Conservation (phyloP, 768 basidiomycete genomes). For the Termitomyces heimii region DNA sequence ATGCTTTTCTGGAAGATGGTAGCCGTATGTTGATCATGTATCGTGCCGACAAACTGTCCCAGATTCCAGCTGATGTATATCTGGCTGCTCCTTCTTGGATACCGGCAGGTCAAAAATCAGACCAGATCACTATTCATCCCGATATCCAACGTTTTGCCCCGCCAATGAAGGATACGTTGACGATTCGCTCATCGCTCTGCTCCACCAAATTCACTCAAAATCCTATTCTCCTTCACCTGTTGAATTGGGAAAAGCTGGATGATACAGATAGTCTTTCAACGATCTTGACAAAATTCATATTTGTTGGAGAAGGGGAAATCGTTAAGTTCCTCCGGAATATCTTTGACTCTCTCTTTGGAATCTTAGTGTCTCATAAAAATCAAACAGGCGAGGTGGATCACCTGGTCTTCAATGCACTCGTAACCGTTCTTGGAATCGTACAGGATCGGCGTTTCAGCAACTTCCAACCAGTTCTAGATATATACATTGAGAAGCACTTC, state of each 20-base stretch:
- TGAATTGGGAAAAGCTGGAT: constrained; percentile 72
- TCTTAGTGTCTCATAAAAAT: constrained; percentile 72
- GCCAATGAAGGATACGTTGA: constrained; percentile 70
- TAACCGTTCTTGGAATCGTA: constrained; percentile 87
- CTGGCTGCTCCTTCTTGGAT: constrained; percentile 62
- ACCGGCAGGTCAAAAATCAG: constrained; percentile 47
- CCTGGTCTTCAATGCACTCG: constrained; percentile 84
- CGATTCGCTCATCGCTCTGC: constrained; percentile 84
- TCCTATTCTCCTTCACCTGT: constrained; percentile 68
- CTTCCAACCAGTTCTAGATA: constrained; percentile 89
- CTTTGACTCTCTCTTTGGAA: constrained; percentile 89
- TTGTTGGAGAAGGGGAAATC: constrained; percentile 91
- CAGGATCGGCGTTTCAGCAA: constrained; percentile 94
- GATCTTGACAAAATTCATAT: constrained; percentile 79
- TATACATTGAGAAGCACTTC: constrained; percentile 91
- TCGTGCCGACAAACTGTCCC: constrained; percentile 64
- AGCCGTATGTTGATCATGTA: constrained; percentile 83
- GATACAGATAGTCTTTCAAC: constrained; percentile 63
- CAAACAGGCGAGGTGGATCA: constrained; percentile 75
- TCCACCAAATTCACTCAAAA: constrained; percentile 94
- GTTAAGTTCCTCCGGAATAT: constrained; percentile 89
- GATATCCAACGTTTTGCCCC: constrained; percentile 63
- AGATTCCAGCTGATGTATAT: constrained; percentile 66
- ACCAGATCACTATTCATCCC: constrained; percentile 49
- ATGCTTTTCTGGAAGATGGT: constrained; percentile 85